Base-by-base conservation (phyloP, 352 stramenopile genomes). In the Pythium dissotocum region DNA sequence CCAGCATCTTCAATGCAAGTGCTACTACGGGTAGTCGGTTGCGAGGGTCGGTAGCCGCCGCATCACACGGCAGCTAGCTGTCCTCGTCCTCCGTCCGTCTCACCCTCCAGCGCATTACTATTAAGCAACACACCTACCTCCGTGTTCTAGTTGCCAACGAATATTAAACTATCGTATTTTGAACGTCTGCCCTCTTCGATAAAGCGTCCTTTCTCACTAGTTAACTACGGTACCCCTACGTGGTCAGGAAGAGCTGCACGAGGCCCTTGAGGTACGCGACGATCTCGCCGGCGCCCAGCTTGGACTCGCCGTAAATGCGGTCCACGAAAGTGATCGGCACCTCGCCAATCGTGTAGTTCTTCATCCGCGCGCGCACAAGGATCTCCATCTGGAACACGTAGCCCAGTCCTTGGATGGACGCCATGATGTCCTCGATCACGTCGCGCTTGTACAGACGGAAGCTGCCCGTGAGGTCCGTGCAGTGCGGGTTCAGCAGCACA, bases 301-400 rank as follows among this genome's bases (percentile, higher is more conserved):
- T 99, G 53, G 94, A 99, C 80, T 98, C 93, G 64, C 97, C 97
- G 77, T 99, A 99, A 70, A 99, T 98, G 67, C 97, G 87, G 88
- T 99, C 97, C 7, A 99, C 97, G 75, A 99, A 99, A 21, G 90
- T 97, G 74, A 99, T 99, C 0, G 95, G 95, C 32, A 99, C 95
- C 76, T 99, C 97, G 38, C 75, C 90, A 65, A 99, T 97, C 32
- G 73, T 85, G 77, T 97, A 98, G 26, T 93, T 80, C 62, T 86
- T 84, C 61, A 97, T 84, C 56, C 92, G 88, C n/a, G 96, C 95
- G 55, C 96, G 85, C 49, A 99, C 94, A 55, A 99, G 89, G 67
- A 99, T 98, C 77, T 99, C 97, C 97, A 99, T 99, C 80, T 99
- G 97, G 82, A 99, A 99, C 21, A 98, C 97, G 83, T 99, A 99